Percentiles rank a stretch among this genome's conserved stretches.
Conservation (phyloP, 2,329 filamentous ascomycete species). For the Fusarium dimerum region DNA sequence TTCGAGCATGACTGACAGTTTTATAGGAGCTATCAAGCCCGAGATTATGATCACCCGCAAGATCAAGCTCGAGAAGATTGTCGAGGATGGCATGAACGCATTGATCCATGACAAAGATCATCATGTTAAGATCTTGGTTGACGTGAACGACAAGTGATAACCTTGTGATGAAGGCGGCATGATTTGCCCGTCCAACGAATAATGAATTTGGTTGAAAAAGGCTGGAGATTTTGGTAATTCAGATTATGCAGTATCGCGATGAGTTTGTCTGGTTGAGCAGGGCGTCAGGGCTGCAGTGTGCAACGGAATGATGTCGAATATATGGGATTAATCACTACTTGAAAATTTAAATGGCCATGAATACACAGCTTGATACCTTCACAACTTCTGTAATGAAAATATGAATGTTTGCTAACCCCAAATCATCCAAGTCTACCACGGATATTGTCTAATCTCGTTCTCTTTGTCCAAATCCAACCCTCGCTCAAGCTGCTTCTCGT, state of each 20-base stretch:
- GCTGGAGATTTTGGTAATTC: no score
- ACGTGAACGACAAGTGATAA: constrained; percentile 31
- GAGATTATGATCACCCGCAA: constrained; percentile 61
- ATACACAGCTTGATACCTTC: no score
- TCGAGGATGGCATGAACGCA: constrained; percentile 57
- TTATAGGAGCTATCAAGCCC: constrained; percentile 50
- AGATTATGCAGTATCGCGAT: no score
- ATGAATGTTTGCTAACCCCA: no score
- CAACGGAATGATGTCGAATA: no score
- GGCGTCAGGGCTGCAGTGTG: no score
- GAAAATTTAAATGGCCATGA: no score
- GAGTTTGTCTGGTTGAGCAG: no score
- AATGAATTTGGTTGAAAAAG: neutral
- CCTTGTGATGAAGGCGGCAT: no score
- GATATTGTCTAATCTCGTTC: constrained; percentile 62
- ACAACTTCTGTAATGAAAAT: no score
- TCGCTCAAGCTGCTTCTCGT: constrained; percentile 69
- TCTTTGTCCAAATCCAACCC: constrained; percentile 65
- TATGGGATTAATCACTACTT: no score
- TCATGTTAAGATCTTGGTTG: constrained; percentile 64
- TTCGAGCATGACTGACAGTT: constrained; percentile 3
- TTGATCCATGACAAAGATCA: constrained; percentile 61
- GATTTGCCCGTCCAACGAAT: neutral
- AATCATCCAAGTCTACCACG: constrained; percentile 42
- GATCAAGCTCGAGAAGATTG: constrained; percentile 55